Percentiles rank a stretch among this genome's conserved stretches.
These are phyloP conservation scores for Torulaspora indica DNA, from an alignment of 805 yeast genomes.

Conservation along the genomic window DNA sequence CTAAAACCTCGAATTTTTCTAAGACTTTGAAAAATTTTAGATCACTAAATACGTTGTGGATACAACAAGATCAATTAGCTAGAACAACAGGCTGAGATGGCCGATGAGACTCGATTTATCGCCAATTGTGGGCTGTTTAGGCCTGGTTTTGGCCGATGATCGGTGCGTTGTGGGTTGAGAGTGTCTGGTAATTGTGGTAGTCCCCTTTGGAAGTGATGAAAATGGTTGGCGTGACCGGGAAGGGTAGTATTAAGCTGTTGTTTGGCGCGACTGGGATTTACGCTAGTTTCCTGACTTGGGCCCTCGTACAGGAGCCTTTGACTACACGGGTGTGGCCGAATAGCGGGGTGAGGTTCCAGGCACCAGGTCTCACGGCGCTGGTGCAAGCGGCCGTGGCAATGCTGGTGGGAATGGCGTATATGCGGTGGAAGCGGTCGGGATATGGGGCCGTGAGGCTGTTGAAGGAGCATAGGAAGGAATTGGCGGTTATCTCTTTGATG, in stretches of 20 bases:
- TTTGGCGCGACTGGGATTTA: slow-evolving; percentile 63
- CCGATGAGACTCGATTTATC: neutral
- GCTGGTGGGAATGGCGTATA: slow-evolving; percentile 58
- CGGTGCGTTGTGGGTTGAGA: neutral
- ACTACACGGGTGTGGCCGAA: slow-evolving; percentile 68
- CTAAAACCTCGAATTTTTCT: neutral
- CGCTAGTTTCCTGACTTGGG: slow-evolving; percentile 85
- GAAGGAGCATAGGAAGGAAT: slow-evolving; percentile 35
- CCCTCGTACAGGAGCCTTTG: slow-evolving; percentile 83
- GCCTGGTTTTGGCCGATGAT: neutral
- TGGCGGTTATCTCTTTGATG: slow-evolving; percentile 57
- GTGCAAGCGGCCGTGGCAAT: slow-evolving; percentile 73
- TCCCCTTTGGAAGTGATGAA: neutral
- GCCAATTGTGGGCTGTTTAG: neutral
- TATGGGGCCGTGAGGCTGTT: slow-evolving; percentile 37
- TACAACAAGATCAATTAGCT: neutral
- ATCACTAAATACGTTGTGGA: neutral
- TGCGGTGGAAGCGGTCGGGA: slow-evolving; percentile 36
- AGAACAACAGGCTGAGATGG: neutral
- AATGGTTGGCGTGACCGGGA: slow-evolving; percentile 1
- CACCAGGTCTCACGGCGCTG: slow-evolving; percentile 73
- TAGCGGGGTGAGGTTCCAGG: slow-evolving; percentile 53
- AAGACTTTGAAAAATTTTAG: slow-evolving; percentile 6
- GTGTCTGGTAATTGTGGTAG: neutral
- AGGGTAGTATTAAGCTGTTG: slow-evolving; percentile 17